Percentiles rank a stretch among this genome's conserved stretches.
These are phyloP conservation scores for Paraglomus brasilianum DNA, from an alignment of 192 early-diverging fungal genomes.

Conservation along the genomic window DNA sequence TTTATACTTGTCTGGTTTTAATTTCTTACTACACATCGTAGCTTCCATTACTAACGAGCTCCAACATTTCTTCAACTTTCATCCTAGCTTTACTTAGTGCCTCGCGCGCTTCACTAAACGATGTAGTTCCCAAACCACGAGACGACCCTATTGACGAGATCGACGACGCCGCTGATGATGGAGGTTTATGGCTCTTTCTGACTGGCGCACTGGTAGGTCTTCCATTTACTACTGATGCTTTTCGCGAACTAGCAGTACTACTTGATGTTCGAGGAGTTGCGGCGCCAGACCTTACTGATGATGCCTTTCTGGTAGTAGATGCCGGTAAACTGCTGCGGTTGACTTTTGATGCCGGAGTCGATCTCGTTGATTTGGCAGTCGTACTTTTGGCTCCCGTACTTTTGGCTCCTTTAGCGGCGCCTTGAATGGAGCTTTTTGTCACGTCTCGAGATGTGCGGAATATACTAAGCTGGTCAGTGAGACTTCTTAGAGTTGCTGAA, in stretches of 20 bases:
- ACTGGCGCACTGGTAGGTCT: neutral
- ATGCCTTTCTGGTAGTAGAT: neutral
- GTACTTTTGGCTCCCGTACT: neutral
- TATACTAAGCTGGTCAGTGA: slow-evolving; percentile 18
- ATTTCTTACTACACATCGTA: neutral
- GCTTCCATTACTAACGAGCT: slow-evolving; percentile 22
- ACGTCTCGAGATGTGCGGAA: slow-evolving; percentile 7
- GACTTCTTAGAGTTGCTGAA: neutral
- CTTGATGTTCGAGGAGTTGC: neutral
- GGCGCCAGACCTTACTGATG: neutral
- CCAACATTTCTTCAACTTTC: slow-evolving; percentile 31
- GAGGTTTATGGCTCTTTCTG: neutral
- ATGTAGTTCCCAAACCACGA: slow-evolving; percentile 2
- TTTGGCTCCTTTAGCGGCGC: neutral
- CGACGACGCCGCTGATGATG: slow-evolving; percentile 14
- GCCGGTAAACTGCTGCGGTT: no score
- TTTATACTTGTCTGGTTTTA: no score
- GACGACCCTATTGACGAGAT: neutral
- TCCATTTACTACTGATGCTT: neutral
- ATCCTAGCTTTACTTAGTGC: slow-evolving; percentile 25
- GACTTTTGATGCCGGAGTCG: neutral
- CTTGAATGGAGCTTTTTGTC: neutral
- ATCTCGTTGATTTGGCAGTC: neutral
- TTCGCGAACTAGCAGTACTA: neutral
- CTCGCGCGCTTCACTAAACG: slow-evolving; percentile 20